Percentiles rank a stretch among this genome's conserved stretches.
These are phyloP conservation scores for Annulohypoxylon bovei DNA, from an alignment of 495 filamentous ascomycete species.

Conservation along the genomic window DNA sequence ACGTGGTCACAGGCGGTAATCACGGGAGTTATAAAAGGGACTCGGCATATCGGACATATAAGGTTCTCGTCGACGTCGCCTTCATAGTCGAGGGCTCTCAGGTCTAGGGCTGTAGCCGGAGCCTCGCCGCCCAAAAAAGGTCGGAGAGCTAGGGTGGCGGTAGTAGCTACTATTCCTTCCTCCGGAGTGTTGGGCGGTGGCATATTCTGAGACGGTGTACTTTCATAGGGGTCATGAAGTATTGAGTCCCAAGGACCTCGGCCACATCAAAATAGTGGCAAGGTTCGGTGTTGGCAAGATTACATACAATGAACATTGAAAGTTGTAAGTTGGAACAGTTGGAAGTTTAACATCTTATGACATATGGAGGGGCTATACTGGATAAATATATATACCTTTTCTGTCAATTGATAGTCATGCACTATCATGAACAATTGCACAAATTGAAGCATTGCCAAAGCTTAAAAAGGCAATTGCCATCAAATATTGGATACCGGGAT, in stretches of 20 bases:
- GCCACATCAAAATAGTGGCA: constrained; percentile 17
- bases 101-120: constrained; percentile 56
- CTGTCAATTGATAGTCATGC: too few species aligned
- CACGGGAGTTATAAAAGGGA: constrained; percentile 76
- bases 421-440: not conserved
- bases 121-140: constrained; percentile 24
- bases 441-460: not conserved
- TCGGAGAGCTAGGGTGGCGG: constrained; percentile 35
- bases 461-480: not conserved
- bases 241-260: constrained; percentile 4
- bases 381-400: not conserved
- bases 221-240: constrained; percentile 17
- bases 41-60: constrained; percentile 84
- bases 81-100: constrained; percentile 76
- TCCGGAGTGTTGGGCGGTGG: constrained; percentile 50
- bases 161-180: constrained; percentile 41
- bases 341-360: constrained; percentile 8
- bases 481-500: not conserved
- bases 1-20: constrained; percentile 72
- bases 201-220: constrained; percentile 29
- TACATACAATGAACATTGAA: not conserved
- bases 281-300: not conserved
- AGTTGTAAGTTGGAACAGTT: not conserved
- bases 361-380: constrained; percentile 13
- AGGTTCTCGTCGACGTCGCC: constrained; percentile 77